Percentiles rank a stretch among this genome's conserved stretches.
These are phyloP conservation scores for Gnomoniopsis smithogilvyi DNA, from an alignment of 2,329 filamentous ascomycete species.

Conservation along the genomic window DNA sequence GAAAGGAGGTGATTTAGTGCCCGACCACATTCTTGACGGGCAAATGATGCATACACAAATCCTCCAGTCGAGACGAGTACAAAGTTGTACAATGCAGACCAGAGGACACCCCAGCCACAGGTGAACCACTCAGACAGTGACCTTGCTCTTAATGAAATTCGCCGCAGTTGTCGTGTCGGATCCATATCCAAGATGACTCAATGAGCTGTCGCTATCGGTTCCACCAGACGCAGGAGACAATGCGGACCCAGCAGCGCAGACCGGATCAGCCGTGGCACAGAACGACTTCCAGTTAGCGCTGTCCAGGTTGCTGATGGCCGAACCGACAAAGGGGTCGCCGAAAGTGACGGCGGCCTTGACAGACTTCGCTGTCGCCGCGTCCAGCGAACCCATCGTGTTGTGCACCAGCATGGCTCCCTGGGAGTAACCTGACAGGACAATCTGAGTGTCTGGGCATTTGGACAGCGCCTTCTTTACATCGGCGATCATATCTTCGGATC, in stretches of 20 bases:
- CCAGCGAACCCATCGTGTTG: slow-evolving; percentile 20
- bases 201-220: slow-evolving; percentile 1
- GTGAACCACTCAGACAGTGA: not conserved
- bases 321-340: slow-evolving; percentile 22
- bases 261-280: slow-evolving; percentile 15
- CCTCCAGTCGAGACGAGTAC: too few species aligned
- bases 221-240: slow-evolving; percentile 12
- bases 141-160: slow-evolving; percentile 17
- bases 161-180: slow-evolving; percentile 14
- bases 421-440: slow-evolving; percentile 38
- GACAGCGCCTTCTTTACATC: slow-evolving; percentile 23
- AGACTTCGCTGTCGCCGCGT: slow-evolving; percentile 11
- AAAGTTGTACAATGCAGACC: too few species aligned
- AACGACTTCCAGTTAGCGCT: slow-evolving; percentile 12
- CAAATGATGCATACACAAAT: too few species aligned
- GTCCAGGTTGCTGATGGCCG: not conserved
- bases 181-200: slow-evolving; percentile 18
- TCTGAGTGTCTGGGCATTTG: slow-evolving; percentile 35
- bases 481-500: slow-evolving; percentile 45
- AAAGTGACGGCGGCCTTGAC: slow-evolving; percentile 26
- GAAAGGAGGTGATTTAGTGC: too few species aligned
- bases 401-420: slow-evolving; percentile 27
- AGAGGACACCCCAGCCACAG: not conserved
- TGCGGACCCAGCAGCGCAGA: slow-evolving; percentile 2
- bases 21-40: too few species aligned